Evolutionary conservation across 2,329 filamentous ascomycete genomes (phyloP), one percentile per base, ranked within the genome.

Genomic region (Aspergillus brunneoviolaceus): DNA sequence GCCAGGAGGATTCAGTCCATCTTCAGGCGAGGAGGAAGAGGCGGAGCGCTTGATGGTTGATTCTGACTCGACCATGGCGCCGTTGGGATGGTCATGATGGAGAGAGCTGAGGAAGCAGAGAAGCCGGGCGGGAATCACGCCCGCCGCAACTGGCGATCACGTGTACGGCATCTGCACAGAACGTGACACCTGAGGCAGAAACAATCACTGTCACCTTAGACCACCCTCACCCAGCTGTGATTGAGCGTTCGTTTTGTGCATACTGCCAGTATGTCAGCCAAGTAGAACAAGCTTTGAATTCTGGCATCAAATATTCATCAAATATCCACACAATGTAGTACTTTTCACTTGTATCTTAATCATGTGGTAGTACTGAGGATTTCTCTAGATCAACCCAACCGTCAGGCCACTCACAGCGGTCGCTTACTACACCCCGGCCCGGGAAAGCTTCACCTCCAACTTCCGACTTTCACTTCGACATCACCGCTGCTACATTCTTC

Each of bases 381-480:
- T 9, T 29, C 27, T 2, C 9, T 29, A 51, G 53, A 31, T 35
- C 10, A 57, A 9, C 65, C 61, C 65, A 68, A 66, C 70, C 72
- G 71, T 73, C 72, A 72, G 71, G 67, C 69, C 69, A 68, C 70
- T 74, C 65, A 63, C 48, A 64, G 58, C 62, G 56, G 66, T 68
- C 72, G 72, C 72, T 74, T 74, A 74, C 70, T 68, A 69, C 68
- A 52, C 53, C 69, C 71, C 71, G 67, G 67, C 68, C 69, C 71
- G 70, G 39, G 69, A 71, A 73, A 72, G 72, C 71, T 73, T 72
- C 70, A 72, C 71, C 55, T 66, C 62, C 60, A 45, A 35, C 33
- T 35, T 19, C 39, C 39, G 59, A 64, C 63, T 63, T 63, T 59
- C 61, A 59, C 55, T 60, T 63, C 71, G 69, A 71, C 69, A 66